Evolutionary conservation across 495 filamentous ascomycete genomes (phyloP), one percentile per base, ranked within the genome.

Genomic region (Haplographium delicatum): DNA sequence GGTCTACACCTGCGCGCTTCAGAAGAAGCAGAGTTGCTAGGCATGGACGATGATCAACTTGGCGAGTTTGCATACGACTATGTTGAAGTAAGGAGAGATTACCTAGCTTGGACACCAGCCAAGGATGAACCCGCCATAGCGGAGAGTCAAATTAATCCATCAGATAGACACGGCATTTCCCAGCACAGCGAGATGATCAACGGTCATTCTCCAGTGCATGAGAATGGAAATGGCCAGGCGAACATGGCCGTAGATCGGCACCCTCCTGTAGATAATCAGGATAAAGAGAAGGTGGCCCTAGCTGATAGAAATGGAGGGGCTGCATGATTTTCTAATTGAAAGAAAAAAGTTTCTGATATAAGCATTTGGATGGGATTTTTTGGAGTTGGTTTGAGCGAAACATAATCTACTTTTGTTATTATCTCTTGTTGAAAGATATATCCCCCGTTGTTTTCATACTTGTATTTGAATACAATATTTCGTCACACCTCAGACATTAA

Each of bases 41-140:
- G 93, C 49, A 96, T 97, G 91, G 93, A 98, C 59, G 94, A 97
- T 65, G 93, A 98, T 71, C 93, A 98, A 65, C 85, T 96, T 27
- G 93, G 93, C 63, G 93, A 98, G 68, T 98, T 98, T 63, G 94
- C 93, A 5, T 98, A 98, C 72, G 93, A 98, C 69, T 98, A 98
- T 67, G 93, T 98, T 58, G 93, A 98, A 74, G 93, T 98, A 53
- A 84, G 93, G 50, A 82, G 93, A 52, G 93, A 98, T 66, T 98
- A 96, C 73, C 80, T 96, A 13, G 93, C 93, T 38, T 98, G 93
- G 93, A 96, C 89, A 4, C 91, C 93, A 0, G 86, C 88, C 49
- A 87, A 87, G 66, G 82, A 86, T 27, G 83, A 84, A 55, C 74
- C 73, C 13, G 62, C 68, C 27, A 72, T 69, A 26, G 76, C 76